phyloP scores from a whole-genome alignment of 495 filamentous ascomycete genomes.

The Astrocystis sublimbata region DNA sequence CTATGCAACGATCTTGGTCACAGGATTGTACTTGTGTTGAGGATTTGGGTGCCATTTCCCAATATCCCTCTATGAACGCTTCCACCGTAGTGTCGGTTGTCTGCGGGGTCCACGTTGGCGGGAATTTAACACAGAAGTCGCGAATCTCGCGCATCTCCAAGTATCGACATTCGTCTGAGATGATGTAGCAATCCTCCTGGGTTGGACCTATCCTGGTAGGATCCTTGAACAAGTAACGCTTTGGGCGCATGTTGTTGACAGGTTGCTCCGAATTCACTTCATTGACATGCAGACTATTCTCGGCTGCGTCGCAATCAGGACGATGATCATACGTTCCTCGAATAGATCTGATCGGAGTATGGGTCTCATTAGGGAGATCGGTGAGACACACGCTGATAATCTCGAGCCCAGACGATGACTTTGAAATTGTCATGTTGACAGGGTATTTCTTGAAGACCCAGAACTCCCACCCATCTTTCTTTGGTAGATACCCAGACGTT shows the following conservation, averaged over 20 bases:
- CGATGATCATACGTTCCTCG: conserved; percentile 57
- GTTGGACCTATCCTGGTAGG: conserved; percentile 47
- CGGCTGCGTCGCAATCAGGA: conserved; percentile 68
- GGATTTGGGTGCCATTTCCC: conserved; percentile 4
- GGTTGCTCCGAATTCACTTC: conserved; percentile 22
- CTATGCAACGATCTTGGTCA: background rate
- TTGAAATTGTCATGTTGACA: background rate
- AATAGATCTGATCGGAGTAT: conserved; percentile 29
- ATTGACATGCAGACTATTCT: conserved; percentile 56
- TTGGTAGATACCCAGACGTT: background rate
- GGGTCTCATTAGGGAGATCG: background rate
- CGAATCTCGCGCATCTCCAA: conserved; percentile 58
- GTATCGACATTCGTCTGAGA: conserved; percentile 54
- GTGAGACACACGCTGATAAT: background rate
- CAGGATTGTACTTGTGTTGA: background rate
- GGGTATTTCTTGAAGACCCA: conserved; percentile 7
- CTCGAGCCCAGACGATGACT: background rate
- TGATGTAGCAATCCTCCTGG: conserved; percentile 62
- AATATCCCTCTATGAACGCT: conserved; percentile 20
- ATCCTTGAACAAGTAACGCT: conserved; percentile 68
- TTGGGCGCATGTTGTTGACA: conserved; percentile 31
- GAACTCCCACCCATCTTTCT: conserved; percentile 9
- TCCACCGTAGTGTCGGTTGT: background rate
- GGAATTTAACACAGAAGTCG: conserved; percentile 44
- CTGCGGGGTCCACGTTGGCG: conserved; percentile 22